Percentiles rank a stretch among this genome's conserved stretches.
phyloP scores from a whole-genome alignment of 2,329 filamentous ascomycete genomes.

The Ustulina deusta region DNA sequence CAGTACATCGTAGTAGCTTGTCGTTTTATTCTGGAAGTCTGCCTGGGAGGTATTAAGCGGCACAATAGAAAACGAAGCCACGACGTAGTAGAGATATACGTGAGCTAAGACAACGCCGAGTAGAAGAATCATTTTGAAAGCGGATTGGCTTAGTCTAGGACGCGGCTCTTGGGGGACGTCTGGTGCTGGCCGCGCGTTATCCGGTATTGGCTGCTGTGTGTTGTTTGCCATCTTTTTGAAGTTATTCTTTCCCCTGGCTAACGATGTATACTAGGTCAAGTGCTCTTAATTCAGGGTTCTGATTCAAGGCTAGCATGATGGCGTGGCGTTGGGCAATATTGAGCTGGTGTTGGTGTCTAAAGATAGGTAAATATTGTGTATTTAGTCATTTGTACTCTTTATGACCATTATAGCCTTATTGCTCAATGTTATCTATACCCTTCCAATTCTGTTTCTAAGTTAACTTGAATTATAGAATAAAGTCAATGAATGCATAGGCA shows the following conservation, averaged over 20 bases:
- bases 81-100: constrained; percentile 4
- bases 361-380: no score
- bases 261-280: no score
- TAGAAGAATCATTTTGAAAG: not conserved
- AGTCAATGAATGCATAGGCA: no score
- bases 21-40: constrained; percentile 13
- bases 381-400: no score
- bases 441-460: no score
- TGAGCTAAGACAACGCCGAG: not conserved
- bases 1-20: constrained; percentile 18
- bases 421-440: no score
- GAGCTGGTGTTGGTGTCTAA: no score
- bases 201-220: not conserved
- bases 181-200: no score
- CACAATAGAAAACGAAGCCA: not conserved
- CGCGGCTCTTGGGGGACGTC: not conserved
- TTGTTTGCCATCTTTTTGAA: not conserved
- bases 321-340: no score
- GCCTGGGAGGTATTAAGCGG: not conserved
- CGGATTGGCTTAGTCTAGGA: not conserved
- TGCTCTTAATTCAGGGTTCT: not conserved
- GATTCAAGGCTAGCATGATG: not conserved
- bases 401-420: no score
- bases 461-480: no score
- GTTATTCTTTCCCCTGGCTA: not conserved